A percentile compares a stretch with the other conserved stretches of the same genome.
These are phyloP conservation scores for Galium porrigens DNA, from an alignment of 305 asterid species.

Conservation along the genomic window DNA sequence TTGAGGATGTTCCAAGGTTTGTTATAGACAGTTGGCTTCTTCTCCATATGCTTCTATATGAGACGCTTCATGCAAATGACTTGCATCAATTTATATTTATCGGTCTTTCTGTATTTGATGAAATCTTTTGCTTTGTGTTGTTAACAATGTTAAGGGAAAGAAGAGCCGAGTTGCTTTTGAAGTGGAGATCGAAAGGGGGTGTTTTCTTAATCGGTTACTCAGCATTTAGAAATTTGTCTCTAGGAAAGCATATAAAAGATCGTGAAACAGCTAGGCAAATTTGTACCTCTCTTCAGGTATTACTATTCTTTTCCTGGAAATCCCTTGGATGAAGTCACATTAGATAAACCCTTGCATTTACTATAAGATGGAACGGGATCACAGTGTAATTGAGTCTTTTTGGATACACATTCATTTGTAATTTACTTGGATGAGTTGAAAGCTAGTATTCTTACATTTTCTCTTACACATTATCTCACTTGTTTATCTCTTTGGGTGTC, in stretches of 20 bases:
- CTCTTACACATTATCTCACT: neutral
- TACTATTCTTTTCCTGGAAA: neutral
- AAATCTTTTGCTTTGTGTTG: neutral
- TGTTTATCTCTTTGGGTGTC: neutral
- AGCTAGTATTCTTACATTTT: neutral
- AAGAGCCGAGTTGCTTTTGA: conserved; percentile 54
- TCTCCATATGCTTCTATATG: neutral
- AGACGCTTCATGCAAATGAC: neutral
- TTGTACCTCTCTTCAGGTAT: conserved; percentile 69
- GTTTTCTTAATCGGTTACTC: conserved; percentile 75
- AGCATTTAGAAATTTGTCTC: conserved; percentile 75
- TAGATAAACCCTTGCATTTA: neutral
- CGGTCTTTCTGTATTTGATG: neutral
- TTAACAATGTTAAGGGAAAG: conserved; percentile 48
- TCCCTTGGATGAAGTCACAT: neutral
- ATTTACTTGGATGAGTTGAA: neutral
- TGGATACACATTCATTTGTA: neutral
- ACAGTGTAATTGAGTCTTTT: neutral
- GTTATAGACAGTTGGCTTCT: neutral
- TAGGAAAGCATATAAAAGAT: conserved; percentile 83
- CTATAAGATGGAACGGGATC: neutral
- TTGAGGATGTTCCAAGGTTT: conserved; percentile 87
- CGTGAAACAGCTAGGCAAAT: conserved; percentile 66
- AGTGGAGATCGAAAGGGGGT: conserved; percentile 90
- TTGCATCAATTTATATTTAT: neutral